These are phyloP conservation scores for Teunomyces stri DNA, from an alignment of 805 yeast species.

Conservation along the genomic window DNA sequence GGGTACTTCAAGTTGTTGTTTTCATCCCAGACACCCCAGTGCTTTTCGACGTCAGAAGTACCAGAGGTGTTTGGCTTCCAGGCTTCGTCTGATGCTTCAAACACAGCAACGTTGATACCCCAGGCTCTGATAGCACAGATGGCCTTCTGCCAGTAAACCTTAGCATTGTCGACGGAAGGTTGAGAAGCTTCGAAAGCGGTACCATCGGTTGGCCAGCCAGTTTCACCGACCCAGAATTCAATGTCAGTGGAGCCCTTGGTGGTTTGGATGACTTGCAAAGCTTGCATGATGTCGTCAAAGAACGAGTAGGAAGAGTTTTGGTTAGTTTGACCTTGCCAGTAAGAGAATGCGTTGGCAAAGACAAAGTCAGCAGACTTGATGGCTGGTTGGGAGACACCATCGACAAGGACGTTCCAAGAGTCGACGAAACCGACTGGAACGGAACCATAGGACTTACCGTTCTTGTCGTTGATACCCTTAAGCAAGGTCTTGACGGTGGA, in stretches of 20 bases:
- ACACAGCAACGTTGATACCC: conserved; percentile 90
- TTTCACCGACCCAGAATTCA: conserved; percentile 94
- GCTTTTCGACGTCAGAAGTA: conserved; percentile 80
- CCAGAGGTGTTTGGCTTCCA: conserved; percentile 95
- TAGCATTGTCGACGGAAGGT: conserved; percentile 75
- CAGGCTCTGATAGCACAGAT: conserved; percentile 92
- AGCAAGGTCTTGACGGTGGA: conserved; percentile 58
- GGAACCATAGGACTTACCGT: conserved; percentile 72
- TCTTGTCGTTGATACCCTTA: conserved; percentile 63
- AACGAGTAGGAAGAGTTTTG: conserved; percentile 83
- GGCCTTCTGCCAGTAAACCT: conserved; percentile 79
- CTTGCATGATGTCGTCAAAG: conserved; percentile 97
- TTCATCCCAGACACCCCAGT: conserved; percentile 88
- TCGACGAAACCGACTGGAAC: conserved; percentile 90
- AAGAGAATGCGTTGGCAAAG: conserved; percentile 93
- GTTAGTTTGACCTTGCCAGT: conserved; percentile 97
- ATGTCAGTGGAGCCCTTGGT: conserved; percentile 84
- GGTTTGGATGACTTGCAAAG: conserved; percentile 83
- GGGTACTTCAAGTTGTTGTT: conserved; percentile 40
- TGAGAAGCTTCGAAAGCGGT: conserved; percentile 61
- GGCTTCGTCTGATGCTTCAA: conserved; percentile 93
- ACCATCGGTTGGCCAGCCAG: conserved; percentile 96
- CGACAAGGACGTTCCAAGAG: conserved; percentile 91
- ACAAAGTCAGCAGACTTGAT: conserved; percentile 80
- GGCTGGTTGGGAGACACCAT: conserved; percentile 67